phyloP scores from a whole-genome alignment of 345 rosid species.

The Hibiscus tridactylites region DNA sequence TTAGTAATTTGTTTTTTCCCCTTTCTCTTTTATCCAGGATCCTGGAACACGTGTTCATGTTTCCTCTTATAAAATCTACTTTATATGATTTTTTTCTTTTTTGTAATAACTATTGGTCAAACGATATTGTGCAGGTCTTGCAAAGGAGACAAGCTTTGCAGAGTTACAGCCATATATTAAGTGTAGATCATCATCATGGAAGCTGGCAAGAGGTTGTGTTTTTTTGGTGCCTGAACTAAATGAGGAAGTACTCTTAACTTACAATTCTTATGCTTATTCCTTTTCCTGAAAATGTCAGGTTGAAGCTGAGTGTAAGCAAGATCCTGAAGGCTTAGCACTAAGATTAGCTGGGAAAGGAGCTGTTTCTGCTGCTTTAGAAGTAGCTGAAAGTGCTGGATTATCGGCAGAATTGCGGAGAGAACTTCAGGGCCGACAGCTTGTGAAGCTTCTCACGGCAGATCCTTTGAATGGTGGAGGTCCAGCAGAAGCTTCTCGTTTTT shows the following conservation, averaged over 20 bases:
- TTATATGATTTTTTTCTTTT: not conserved
- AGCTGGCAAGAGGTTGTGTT: slow-evolving; percentile 94
- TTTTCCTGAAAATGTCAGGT: slow-evolving; percentile 43
- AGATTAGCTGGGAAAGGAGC: slow-evolving; percentile 97
- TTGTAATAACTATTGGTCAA: not conserved
- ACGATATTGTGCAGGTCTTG: slow-evolving; percentile 40
- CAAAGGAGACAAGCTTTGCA: slow-evolving; percentile 82
- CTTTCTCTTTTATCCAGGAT: not conserved
- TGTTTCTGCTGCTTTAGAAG: slow-evolving; percentile 95
- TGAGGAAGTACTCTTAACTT: not conserved
- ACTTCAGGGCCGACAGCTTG: slow-evolving; percentile 92
- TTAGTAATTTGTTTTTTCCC: not conserved
- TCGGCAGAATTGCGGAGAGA: slow-evolving; percentile 85
- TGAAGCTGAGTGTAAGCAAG: slow-evolving; percentile 78
- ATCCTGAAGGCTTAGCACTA: slow-evolving; percentile 95
- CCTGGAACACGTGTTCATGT: not conserved
- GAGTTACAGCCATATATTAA: slow-evolving; percentile 79
- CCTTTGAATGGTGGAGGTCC: slow-evolving; percentile 99
- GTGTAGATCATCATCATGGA: slow-evolving; percentile 74
- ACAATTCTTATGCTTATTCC: slow-evolving; percentile 8
- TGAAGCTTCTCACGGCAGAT: slow-evolving; percentile 91
- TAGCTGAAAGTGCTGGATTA: slow-evolving; percentile 90
- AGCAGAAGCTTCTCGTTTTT: slow-evolving; percentile 96
- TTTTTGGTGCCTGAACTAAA: slow-evolving; percentile 11
- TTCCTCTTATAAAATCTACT: slow-evolving; percentile 2